Evolutionary conservation across 306 rosid species (phyloP).

Genomic region (Vachellia collinsii): DNA sequence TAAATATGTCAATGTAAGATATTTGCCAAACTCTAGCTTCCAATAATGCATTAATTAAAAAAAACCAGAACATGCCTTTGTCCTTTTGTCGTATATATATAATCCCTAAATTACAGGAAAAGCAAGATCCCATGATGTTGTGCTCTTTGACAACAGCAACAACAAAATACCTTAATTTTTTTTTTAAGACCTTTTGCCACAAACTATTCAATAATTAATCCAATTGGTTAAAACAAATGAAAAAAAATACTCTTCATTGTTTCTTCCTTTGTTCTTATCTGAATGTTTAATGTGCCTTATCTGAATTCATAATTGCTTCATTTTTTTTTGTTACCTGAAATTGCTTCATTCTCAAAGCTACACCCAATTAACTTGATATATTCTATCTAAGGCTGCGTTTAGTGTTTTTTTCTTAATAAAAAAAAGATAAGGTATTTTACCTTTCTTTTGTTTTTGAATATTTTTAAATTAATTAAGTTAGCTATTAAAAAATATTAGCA

Average conservation of each 20-base stretch:
- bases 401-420: not conserved
- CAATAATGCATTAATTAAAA: conserved; percentile 20
- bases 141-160: conserved; percentile 33
- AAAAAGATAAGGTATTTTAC: not conserved
- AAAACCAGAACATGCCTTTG: not conserved
- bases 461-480: no score
- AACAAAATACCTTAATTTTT: not conserved
- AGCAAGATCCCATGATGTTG: conserved; percentile 40
- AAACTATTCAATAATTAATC: not conserved
- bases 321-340: no score
- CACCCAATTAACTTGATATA: not conserved
- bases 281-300: not conserved
- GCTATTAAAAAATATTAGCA: not conserved
- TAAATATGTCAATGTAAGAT: not conserved
- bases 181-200: not conserved
- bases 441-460: no score
- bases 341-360: not conserved
- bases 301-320: not conserved
- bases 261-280: conserved; percentile 13
- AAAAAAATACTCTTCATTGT: not conserved
- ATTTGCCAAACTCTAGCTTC: conserved; percentile 17
- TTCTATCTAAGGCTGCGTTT: not conserved
- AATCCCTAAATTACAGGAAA: conserved; percentile 39
- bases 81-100: conserved; percentile 1
- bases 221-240: not conserved